Base-by-base conservation (phyloP, 192 early-diverging fungal species). In the Coemansia sp. region DNA sequence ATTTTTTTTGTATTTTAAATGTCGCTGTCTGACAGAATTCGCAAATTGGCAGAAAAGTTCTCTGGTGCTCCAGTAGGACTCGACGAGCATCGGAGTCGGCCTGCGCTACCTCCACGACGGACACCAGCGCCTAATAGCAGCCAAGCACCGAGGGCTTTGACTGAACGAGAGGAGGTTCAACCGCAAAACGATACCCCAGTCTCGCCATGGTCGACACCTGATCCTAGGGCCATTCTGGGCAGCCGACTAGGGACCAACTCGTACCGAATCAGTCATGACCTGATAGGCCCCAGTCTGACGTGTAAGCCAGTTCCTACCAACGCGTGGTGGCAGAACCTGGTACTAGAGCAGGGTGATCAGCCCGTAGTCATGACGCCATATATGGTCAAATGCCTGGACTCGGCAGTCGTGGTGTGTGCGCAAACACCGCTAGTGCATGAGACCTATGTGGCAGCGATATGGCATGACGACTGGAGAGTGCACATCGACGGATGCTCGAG, bases 321-420 rank as follows among this genome's bases (percentile, higher is more conserved):
- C 49, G 46, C 61, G 22, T 86, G 84, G 84, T 86, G 84, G 84
- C 58, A 74, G 34, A 86, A 86, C 55, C 77, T 86, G 36, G 53
- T 82, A 1, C 24, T 82, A 20, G 72, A 72, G 20, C 31, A 53
- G 1, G 84, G 80, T 22, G 73, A 77, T 50, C 62, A 82, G 50
- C 76, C 84, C 2, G 65, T 86, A 18, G 70, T 78, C 0, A 64
- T 69, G 15, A 69, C 72, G 50, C 84, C 84, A 1, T 86, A 86
- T 63, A 68, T 80, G 60, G 49, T 86, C 9, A 71, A 69, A 31
- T 67, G 76, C 20, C 61, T 73, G 15, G 61, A 62, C 11, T 38
- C 18, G 2, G 38, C 66, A 7, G 31, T 83, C 8, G 49, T 50
- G 3, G 50, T 82, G 9, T 79, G 72, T 15, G 68, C 69, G 58